These are phyloP conservation scores for Phytophthora vignae DNA, from an alignment of 352 stramenopile genomes.

Conservation along the genomic window DNA sequence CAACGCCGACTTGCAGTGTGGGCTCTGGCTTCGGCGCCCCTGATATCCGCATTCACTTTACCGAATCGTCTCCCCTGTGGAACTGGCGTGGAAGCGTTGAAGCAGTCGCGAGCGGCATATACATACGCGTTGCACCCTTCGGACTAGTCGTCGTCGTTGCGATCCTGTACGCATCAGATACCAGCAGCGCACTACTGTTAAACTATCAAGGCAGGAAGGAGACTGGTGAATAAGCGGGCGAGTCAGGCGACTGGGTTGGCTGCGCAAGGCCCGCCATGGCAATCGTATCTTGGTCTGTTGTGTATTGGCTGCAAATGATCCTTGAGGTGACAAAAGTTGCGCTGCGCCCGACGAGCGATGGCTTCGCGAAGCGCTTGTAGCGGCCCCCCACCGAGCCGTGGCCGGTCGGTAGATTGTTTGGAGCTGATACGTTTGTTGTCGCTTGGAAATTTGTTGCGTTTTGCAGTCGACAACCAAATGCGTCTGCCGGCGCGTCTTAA, in stretches of 20 bases:
- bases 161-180: neutral
- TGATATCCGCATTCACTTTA: constrained; percentile 22
- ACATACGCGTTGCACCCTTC: neutral
- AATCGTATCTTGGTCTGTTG: neutral
- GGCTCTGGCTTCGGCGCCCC: neutral
- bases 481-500: neutral
- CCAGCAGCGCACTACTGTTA: neutral
- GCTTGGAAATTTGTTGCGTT: neutral
- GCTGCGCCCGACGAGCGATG: neutral
- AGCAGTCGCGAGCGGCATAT: neutral
- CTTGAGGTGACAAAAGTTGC: neutral
- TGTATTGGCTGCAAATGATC: neutral
- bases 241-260: neutral
- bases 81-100: neutral
- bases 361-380: neutral
- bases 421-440: neutral
- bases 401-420: no score
- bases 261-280: neutral
- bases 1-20: neutral
- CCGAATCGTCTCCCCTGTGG: neutral
- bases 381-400: neutral
- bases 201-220: no score
- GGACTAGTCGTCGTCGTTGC: neutral
- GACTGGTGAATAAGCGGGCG: neutral
- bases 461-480: neutral